Evolutionary conservation across 140 eudicot species (phyloP), one percentile per base, ranked within the genome.

Genomic region (Anethum foeniculum): DNA sequence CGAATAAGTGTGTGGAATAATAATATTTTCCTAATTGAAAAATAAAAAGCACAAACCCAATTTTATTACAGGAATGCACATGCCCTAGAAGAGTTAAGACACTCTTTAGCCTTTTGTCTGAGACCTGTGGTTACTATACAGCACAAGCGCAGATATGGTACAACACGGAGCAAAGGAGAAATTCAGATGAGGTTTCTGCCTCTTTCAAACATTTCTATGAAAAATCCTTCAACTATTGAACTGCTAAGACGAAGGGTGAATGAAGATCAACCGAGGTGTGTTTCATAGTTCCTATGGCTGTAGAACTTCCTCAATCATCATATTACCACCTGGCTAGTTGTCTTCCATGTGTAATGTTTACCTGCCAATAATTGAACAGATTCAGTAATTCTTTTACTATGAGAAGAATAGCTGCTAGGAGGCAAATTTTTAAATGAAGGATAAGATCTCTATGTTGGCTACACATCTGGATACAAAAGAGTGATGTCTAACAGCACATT

Each of bases 1-100:
- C 74, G n/a, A 68, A 68, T 32, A 68, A 68, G 74, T 68, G 71
- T 27, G 74, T 68, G 43, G 74, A 68, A 28, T 32, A 68, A 30
- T 68, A 32, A 68, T 68, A 68, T 68, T 30, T 68, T 68, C 74
- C 41, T 68, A 68, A 32, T 30, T 15, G n/a, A n/a, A 81, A 81
- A 76, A 69, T 46, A 14, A 41, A 79, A 79, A 54, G 71, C 44
- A 79, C 81, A 76, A 77, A 81, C 80, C 80, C 71, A 84, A 86
- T 71, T 64, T 79, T 85, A 76, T 74, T 47, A 60, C 71, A 69
- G 48, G 73, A 48, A 54, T 79, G 76, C 81, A 83, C 81, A 78
- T 62, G 77, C 85, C 85, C 83, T 88, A 68, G 13, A 32, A 68
- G 69, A 62, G 69, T n/a, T 62, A 62, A 25, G 79, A 64, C 52